Evolutionary conservation across 176 grass and related monocot genomes (phyloP).

Genomic region (Thalia dealbata): DNA sequence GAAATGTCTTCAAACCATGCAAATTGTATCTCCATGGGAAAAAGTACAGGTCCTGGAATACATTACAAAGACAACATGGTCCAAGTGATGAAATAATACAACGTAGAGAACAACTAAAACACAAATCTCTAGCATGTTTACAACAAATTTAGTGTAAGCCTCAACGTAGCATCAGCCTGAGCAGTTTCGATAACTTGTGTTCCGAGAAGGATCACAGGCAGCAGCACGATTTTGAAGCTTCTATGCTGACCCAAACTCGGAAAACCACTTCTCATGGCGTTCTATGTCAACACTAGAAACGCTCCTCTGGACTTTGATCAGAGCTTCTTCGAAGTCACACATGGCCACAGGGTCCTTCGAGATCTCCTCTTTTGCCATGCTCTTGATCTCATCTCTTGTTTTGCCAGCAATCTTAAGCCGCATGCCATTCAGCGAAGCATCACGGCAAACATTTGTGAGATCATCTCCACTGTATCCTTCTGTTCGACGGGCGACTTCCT

Average conservation of each 20-base stretch:
- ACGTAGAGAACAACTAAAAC: no score
- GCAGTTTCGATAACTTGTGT: no score
- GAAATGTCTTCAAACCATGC: no score
- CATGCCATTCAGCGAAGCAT: conserved; percentile 90
- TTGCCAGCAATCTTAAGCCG: conserved; percentile 94
- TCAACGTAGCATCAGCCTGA: no score
- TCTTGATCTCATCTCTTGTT: conserved; percentile 85
- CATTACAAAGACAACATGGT: no score
- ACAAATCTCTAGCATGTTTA: no score
- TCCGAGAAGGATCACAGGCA: background rate
- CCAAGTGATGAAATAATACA: no score
- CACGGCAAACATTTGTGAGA: conserved; percentile 93
- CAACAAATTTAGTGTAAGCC: no score
- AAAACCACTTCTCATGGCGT: conserved; percentile 88
- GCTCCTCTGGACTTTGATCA: conserved; percentile 82
- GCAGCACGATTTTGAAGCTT: background rate
- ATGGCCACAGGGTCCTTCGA: conserved; percentile 81
- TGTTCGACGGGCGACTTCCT: conserved; percentile 64
- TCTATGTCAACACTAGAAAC: conserved; percentile 73
- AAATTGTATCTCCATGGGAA: no score
- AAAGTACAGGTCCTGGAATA: no score
- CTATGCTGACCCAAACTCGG: conserved; percentile 69
- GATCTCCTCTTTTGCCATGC: conserved; percentile 87
- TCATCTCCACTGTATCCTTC: conserved; percentile 91
- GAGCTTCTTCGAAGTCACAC: conserved; percentile 80